These are phyloP conservation scores for Neopestalotiopsis clavispora DNA, from an alignment of 2,329 filamentous ascomycete genomes.

Conservation along the genomic window DNA sequence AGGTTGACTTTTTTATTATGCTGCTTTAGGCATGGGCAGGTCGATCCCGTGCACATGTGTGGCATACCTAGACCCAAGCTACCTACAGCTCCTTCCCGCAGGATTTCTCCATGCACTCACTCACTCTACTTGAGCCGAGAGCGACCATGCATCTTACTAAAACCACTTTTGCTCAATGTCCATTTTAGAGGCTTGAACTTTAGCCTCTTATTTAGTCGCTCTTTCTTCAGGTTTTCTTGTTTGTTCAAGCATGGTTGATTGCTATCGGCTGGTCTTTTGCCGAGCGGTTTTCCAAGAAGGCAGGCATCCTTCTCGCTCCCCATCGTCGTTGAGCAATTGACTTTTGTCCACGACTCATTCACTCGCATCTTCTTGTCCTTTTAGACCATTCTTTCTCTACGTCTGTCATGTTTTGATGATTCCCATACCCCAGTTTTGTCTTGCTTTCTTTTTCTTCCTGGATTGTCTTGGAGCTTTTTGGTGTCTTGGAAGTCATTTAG, in stretches of 20 bases:
- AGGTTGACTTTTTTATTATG: too few species aligned
- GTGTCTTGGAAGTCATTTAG: conserved; percentile 50
- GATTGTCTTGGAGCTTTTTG: conserved; percentile 40
- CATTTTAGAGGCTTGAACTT: conserved; percentile 13
- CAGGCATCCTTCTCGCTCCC: conserved; percentile 10
- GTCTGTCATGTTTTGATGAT: conserved; percentile 45
- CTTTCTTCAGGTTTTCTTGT: conserved; percentile 11
- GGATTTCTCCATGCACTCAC: conserved; percentile 4
- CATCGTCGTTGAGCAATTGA: conserved; percentile 11
- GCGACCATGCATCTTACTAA: conserved; percentile 7
- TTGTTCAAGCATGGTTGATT: conserved; percentile 16
- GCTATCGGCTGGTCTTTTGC: conserved; percentile 10
- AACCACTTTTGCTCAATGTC: conserved; percentile 1
- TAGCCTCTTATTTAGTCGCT: conserved; percentile 18
- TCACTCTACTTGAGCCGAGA: neutral
- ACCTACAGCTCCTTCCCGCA: neutral
- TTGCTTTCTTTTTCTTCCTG: conserved; percentile 32
- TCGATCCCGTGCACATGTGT: neutral
- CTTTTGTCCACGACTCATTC: conserved; percentile 23
- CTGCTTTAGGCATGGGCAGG: neutral
- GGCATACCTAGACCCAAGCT: neutral
- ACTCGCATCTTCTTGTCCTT: conserved; percentile 27
- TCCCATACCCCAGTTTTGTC: conserved; percentile 25
- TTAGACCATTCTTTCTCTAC: conserved; percentile 29
- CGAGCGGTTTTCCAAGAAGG: conserved; percentile 14